phyloP scores from a whole-genome alignment of 257 asterid species.

The Nemophila menziesii region DNA sequence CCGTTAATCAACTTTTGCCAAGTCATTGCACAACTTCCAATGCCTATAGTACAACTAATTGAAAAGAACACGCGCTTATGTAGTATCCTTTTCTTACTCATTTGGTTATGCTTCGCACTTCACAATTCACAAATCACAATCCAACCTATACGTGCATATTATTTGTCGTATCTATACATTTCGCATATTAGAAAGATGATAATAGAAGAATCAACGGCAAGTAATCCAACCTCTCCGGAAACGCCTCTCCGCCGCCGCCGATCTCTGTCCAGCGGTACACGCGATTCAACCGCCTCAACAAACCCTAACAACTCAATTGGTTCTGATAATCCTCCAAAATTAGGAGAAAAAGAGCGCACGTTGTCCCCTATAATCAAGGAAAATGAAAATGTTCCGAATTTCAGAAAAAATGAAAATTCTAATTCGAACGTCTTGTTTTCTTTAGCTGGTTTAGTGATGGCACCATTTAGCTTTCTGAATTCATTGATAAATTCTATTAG shows the following conservation, averaged over 20 bases:
- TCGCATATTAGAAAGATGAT: neutral
- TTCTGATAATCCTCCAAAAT: constrained; percentile 17
- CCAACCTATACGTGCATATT: neutral
- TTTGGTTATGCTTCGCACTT: too few relatives aligned
- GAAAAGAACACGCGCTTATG: too few relatives aligned
- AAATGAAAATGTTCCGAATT: constrained; percentile 15
- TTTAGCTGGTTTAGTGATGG: constrained; percentile 37
- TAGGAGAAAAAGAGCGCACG: constrained; percentile 14
- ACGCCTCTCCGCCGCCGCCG: constrained; percentile 18
- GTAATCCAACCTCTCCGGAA: constrained; percentile 9
- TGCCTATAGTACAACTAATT: too few relatives aligned
- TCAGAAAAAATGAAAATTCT: constrained; percentile 24
- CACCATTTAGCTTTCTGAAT: constrained; percentile 43
- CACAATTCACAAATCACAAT: too few relatives aligned
- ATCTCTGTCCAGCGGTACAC: neutral
- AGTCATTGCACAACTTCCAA: too few relatives aligned
- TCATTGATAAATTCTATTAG: constrained; percentile 26
- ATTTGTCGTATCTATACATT: neutral
- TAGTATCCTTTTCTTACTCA: too few relatives aligned
- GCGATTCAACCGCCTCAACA: neutral
- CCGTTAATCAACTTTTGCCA: too few relatives aligned
- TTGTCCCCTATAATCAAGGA: constrained; percentile 14
- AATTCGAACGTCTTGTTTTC: constrained; percentile 27
- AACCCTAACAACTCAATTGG: constrained; percentile 18
- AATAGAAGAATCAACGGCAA: constrained; percentile 5